Conservation (phyloP, 1,139 yeast species). For the Diutina ranongensis region DNA sequence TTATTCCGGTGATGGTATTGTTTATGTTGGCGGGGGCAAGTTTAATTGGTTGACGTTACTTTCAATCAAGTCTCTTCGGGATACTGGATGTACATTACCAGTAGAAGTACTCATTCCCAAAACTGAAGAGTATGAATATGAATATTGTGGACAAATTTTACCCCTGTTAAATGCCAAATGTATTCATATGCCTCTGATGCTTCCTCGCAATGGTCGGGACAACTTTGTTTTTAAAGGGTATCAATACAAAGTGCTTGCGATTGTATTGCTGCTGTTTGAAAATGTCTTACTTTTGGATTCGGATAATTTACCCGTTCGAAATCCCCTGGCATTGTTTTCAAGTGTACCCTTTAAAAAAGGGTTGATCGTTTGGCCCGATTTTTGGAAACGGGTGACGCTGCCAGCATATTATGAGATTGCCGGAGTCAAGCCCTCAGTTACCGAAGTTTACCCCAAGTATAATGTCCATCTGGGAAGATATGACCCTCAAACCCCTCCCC, state of each 20-base stretch:
- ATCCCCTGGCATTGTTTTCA: slow-evolving; percentile 43
- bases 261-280: slow-evolving; percentile 66
- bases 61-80: slow-evolving; percentile 53
- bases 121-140: slow-evolving; percentile 55
- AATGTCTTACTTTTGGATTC: slow-evolving; percentile 68
- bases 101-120: slow-evolving; percentile 70
- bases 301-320: slow-evolving; percentile 56
- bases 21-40: slow-evolving; percentile 72
- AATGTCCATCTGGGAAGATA: slow-evolving; percentile 7
- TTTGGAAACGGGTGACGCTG: slow-evolving; percentile 64
- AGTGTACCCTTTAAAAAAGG: slow-evolving; percentile 48
- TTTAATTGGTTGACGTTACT: slow-evolving; percentile 63
- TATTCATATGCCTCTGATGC: slow-evolving; percentile 44
- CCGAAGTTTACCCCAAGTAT: slow-evolving; percentile 7
- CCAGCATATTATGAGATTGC: slow-evolving; percentile 62
- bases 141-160: slow-evolving; percentile 50
- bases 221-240: slow-evolving; percentile 54
- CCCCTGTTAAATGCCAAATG: slow-evolving; percentile 66
- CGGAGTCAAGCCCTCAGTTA: slow-evolving; percentile 27
- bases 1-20: slow-evolving; percentile 65
- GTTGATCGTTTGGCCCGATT: slow-evolving; percentile 73
- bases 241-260: slow-evolving; percentile 69
- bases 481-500: slow-evolving; percentile 4
- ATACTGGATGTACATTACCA: slow-evolving; percentile 54
- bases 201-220: slow-evolving; percentile 16